Evolutionary conservation across 2,329 filamentous ascomycete genomes (phyloP), one percentile per base, ranked within the genome.

Genomic region (Penicillium carneum): DNA sequence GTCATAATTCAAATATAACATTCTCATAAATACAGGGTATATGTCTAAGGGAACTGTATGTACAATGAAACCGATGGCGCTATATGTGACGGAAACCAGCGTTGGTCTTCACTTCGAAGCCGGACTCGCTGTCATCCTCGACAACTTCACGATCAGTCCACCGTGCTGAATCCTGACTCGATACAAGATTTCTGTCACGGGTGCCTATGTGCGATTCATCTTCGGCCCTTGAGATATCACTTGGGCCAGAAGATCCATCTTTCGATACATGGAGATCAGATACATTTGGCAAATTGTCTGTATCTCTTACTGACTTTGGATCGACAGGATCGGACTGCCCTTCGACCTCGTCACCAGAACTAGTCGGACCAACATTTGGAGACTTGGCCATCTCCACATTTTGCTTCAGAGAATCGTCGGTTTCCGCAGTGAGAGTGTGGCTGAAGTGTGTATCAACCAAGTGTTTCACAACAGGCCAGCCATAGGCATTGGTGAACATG

Each of bases 401-500:
- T 43, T 83, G 79, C 74, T 92, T 89, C 34, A 89, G 78, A 50
- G 90, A 87, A 69, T 93, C 90, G 1, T 87, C 83, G 0, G 85
- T 88, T 16, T 84, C 83, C 0, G 90, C 88, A 1, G 84, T 80
- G 49, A 85, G 86, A 0, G 87, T 88, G 72, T 96, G 90, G 56
- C 88, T 90, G 74, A 99, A 99, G 79, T 99, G 95, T 0, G 92
- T 93, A 71, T 98, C 93, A 54, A 95, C 94, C 20, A 98, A 81
- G 78, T 99, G 95, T 78, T 97, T 93, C 51, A 98, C 83, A 0
- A 99, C 95, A 0, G 95, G 95, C 95, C 95, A 99, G 2, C 95
- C 95, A 71, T 96, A 96, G 0, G 95, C 95, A 72, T 99, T 99
- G 59, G 93, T 90, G 76, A 99, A 99, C 89, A 93, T 96, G 58